Evolutionary conservation across 441 rosid genomes (phyloP).

Genomic region (Dalechampia spathulata): DNA sequence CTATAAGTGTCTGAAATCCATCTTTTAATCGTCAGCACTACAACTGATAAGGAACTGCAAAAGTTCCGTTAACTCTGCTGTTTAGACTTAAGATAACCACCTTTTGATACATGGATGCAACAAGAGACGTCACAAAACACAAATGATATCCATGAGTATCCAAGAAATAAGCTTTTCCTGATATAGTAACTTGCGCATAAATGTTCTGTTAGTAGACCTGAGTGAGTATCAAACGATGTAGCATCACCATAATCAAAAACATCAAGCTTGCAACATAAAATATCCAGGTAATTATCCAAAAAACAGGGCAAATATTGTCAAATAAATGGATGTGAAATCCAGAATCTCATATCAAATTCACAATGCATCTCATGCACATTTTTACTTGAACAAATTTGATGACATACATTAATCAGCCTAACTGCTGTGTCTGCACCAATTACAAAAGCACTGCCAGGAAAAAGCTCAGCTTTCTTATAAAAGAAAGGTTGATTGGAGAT

Average conservation of each 20-base stretch:
- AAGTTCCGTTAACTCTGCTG: not conserved
- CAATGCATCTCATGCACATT: not conserved
- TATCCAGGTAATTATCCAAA: no score
- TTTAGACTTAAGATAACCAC: not conserved
- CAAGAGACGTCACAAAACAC: not conserved
- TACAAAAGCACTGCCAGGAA: conserved; percentile 91
- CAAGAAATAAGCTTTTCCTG: not conserved
- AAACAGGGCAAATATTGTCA: no score
- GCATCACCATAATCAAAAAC: not conserved
- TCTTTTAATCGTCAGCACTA: not conserved
- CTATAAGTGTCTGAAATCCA: not conserved
- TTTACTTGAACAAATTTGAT: not conserved
- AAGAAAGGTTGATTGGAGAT: conserved; percentile 91
- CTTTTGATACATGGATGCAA: not conserved
- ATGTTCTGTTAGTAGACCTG: not conserved
- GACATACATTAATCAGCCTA: conserved; percentile 72
- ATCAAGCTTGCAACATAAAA: not conserved
- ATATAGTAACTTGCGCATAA: not conserved
- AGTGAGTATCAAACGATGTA: not conserved
- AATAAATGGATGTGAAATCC: no score
- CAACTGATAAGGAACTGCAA: not conserved
- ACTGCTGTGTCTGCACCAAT: conserved; percentile 88
- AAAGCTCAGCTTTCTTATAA: conserved; percentile 89
- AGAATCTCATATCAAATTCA: not conserved
- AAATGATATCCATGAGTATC: not conserved